Base-by-base conservation (phyloP, 768 basidiomycete genomes). In the Kwoniella pini region DNA sequence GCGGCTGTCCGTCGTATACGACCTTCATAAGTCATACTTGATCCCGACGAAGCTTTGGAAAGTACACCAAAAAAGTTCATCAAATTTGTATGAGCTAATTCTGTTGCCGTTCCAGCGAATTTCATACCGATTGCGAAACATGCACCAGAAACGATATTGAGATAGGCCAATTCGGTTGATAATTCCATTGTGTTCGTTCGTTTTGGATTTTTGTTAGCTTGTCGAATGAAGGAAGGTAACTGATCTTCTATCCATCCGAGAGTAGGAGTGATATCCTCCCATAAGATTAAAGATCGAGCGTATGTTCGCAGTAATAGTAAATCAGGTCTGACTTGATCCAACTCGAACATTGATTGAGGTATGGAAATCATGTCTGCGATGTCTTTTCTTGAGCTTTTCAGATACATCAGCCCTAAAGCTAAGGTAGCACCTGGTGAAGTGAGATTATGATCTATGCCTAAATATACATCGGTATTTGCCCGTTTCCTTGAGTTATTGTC, bases 121-220 rank as follows among this genome's bases (percentile, higher is more conserved):
- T 95, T 97, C 61, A 99, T 80, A 10, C 88, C 93, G 38, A 98
- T 83, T 1, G 86, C 90, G 65, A 97, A 93, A 79, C 94, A 97
- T 57, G 87, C 88, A 2, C 91, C 95, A 1, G 93, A 87, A 31
- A 95, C 79, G 62, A 98, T 88, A 74, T 95, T 89, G 79, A 89
- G 90, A 78, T 93, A 90, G 0, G 93, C 95, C 54, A 96, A 77
- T 71, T 97, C 92, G 65, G 87, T 83, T 13, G 88, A 84, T 58
- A 71, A 57, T 42, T 71, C 72, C 63, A 71, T 89, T 87, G 56
- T 89, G 85, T 13, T 85, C 78, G 62, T 62, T 28, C 58, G 54
- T 42, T 68, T 68, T 42, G 65, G 68, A 19, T 53, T 48, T 24
- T 63, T 58, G 40, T 88, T 84, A 68, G 88, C 83, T 1, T 85